A percentile compares a stretch with the other conserved stretches of the same genome.
Conservation (phyloP, 805 yeast species). For the Ogataea populi-albae region DNA sequence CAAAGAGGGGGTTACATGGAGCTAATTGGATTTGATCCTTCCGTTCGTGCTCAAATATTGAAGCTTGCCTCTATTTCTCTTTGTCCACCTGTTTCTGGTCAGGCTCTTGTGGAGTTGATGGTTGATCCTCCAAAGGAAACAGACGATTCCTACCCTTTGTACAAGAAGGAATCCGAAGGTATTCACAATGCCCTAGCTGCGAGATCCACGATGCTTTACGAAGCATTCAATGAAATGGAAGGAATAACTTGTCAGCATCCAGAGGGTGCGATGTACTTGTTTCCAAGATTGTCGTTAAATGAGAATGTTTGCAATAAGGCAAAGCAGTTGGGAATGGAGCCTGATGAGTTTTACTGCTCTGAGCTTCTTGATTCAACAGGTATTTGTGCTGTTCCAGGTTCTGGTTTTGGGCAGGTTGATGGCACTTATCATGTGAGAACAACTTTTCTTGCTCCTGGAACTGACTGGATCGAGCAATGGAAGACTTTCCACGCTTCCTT, state of each 20-base stretch:
- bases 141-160: conserved; percentile 68
- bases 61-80: conserved; percentile 88
- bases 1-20: conserved; percentile 99
- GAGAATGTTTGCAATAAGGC: conserved; percentile 64
- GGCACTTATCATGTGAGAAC: conserved; percentile 94
- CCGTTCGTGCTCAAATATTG: conserved; percentile 65
- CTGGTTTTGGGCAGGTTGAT: conserved; percentile 91
- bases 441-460: conserved; percentile 94
- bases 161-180: conserved; percentile 55
- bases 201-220: conserved; percentile 63
- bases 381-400: conserved; percentile 96
- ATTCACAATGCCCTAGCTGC: conserved; percentile 61
- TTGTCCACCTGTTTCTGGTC: conserved; percentile 95
- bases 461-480: conserved; percentile 83
- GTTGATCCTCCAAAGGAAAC: conserved; percentile 84
- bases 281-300: conserved; percentile 73
- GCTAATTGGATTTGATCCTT: conserved; percentile 71
- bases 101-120: conserved; percentile 90
- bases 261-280: conserved; percentile 96
- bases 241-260: conserved; percentile 87
- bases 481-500: conserved; percentile 73
- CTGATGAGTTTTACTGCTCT: conserved; percentile 89
- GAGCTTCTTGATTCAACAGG: conserved; percentile 84
- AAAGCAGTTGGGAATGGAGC: conserved; percentile 47
- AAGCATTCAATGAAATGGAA: conserved; percentile 73